phyloP scores from a whole-genome alignment of 345 rosid species.

The Ceriops decandra region DNA sequence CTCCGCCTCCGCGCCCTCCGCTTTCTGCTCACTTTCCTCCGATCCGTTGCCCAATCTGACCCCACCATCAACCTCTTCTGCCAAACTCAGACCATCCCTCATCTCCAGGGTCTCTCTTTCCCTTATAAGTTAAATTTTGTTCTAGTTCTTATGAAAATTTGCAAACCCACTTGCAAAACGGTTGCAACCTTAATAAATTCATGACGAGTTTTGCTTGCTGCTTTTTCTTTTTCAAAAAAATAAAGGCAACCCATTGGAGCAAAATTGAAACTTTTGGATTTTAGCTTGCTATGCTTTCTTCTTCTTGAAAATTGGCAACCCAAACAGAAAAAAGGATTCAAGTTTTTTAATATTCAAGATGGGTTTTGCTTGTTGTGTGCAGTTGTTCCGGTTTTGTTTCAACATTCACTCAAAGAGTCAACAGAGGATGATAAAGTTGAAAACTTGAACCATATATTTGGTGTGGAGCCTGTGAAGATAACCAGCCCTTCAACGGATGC shows the following conservation, averaged over 20 bases:
- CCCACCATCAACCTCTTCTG: slow-evolving; percentile 62
- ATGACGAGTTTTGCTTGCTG: not conserved
- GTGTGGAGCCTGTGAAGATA: slow-evolving; percentile 75
- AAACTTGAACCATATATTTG: slow-evolving; percentile 74
- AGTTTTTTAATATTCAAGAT: too few species aligned
- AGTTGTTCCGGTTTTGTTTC: slow-evolving; percentile 85
- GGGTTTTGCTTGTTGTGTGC: slow-evolving; percentile 9
- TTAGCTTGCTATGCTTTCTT: too few species aligned
- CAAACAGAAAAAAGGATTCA: too few species aligned
- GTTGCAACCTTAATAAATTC: not conserved
- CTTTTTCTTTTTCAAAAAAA: too few species aligned
- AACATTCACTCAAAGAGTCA: slow-evolving; percentile 59
- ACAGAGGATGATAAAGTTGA: slow-evolving; percentile 60
- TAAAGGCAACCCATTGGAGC: too few species aligned
- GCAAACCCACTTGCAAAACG: not conserved
- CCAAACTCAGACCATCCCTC: slow-evolving; percentile 68
- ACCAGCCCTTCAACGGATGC: slow-evolving; percentile 77
- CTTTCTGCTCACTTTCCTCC: slow-evolving; percentile 75
- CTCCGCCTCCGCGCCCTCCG: slow-evolving; percentile 89
- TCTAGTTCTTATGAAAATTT: not conserved
- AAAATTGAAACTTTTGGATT: too few species aligned
- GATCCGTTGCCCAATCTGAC: slow-evolving; percentile 69
- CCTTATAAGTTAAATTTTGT: too few species aligned
- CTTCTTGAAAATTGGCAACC: too few species aligned
- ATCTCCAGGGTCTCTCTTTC: slow-evolving; percentile 59